Evolutionary conservation across 2,329 filamentous ascomycete species (phyloP).

Genomic region (Aspergillus fischeri): DNA sequence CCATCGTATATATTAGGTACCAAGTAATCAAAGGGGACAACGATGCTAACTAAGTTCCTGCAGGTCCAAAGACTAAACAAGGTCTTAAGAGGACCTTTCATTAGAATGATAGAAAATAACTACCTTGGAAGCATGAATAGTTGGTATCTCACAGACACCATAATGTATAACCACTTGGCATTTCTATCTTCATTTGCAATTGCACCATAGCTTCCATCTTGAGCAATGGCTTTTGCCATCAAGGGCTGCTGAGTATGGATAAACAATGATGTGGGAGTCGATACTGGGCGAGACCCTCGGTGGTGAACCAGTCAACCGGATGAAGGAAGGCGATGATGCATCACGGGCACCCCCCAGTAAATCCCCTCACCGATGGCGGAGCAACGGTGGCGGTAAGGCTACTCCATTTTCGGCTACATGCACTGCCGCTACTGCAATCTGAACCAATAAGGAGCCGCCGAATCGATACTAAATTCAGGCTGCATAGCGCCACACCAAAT

Average conservation of each 20-base stretch:
- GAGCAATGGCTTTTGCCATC: not conserved
- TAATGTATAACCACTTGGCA: not conserved
- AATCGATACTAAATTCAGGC: constrained; percentile 25
- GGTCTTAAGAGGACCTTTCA: not conserved
- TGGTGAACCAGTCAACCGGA: not conserved
- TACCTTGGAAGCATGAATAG: not conserved
- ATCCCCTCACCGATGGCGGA: constrained; percentile 21
- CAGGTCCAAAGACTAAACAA: not conserved
- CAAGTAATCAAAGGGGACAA: not conserved
- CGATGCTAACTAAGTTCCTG: not conserved
- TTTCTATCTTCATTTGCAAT: not conserved
- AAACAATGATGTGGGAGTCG: not conserved
- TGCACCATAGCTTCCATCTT: not conserved
- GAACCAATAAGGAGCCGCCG: constrained; percentile 19
- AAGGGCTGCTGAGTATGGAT: not conserved
- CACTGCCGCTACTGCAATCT: constrained; percentile 21
- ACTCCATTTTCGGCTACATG: constrained; percentile 21
- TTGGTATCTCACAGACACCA: not conserved
- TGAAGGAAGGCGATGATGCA: constrained; percentile 1
- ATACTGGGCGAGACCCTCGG: constrained; percentile 1
- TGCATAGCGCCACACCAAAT: constrained; percentile 31
- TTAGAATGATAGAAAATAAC: not conserved
- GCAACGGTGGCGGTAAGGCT: constrained; percentile 24
- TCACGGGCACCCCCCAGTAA: not conserved
- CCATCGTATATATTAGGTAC: not conserved